Conservation (phyloP, 176 grass and related monocot genomes). For the Stipa capillata region DNA sequence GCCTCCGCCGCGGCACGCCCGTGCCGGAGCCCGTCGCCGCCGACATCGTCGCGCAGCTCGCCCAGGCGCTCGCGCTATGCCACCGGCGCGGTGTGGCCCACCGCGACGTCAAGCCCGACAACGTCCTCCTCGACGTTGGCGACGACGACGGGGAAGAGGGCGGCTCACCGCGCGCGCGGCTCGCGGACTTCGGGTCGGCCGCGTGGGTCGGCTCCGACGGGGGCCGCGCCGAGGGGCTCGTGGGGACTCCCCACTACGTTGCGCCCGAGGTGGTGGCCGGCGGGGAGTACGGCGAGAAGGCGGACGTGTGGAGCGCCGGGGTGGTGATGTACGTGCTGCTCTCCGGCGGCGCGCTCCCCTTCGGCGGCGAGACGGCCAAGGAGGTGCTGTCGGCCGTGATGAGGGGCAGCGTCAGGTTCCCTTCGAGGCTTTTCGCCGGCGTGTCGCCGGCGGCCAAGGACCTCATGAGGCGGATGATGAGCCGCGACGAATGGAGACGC, state of each 20-base stretch:
- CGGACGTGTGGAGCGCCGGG: conserved; percentile 78
- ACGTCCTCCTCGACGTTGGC: conserved; percentile 50
- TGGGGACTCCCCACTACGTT: conserved; percentile 78
- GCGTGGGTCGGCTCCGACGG: conserved; percentile 41
- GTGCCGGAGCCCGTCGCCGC: conserved; percentile 54
- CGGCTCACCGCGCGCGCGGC: conserved; percentile 13
- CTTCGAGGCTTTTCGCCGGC: conserved; percentile 42
- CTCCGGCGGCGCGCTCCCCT: conserved; percentile 66
- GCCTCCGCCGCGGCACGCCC: conserved; percentile 42
- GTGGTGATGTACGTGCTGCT: conserved; percentile 87
- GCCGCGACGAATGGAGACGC: conserved; percentile 51
- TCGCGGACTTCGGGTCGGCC: conserved; percentile 84
- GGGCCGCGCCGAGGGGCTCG: conserved; percentile 48
- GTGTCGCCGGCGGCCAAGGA: conserved; percentile 70
- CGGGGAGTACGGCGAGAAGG: conserved; percentile 70
- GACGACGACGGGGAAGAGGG: neutral
- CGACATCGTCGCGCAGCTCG: conserved; percentile 37
- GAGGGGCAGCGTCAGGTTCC: conserved; percentile 45
- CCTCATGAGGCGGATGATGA: conserved; percentile 76
- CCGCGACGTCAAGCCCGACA: conserved; percentile 80
- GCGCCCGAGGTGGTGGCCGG: conserved; percentile 70
- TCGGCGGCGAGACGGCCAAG: conserved; percentile 51
- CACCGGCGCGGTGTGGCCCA: conserved; percentile 66
- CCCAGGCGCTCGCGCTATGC: conserved; percentile 49
- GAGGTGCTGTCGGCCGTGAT: conserved; percentile 62